These are phyloP conservation scores for Mariannaea sp. DNA, from an alignment of 2,329 filamentous ascomycete genomes.

Conservation along the genomic window DNA sequence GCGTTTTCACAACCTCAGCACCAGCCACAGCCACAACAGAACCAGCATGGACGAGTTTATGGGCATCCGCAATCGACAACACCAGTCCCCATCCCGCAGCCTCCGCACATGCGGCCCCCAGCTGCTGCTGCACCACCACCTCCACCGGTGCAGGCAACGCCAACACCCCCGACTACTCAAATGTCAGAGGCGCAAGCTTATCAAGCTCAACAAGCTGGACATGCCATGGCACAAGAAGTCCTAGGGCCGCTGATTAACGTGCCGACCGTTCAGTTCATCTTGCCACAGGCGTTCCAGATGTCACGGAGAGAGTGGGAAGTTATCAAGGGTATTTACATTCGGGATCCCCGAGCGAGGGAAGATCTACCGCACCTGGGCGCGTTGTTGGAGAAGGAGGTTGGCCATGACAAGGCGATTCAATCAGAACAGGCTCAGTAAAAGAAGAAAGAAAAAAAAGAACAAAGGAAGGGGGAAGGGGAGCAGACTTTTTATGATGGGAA, in stretches of 20 bases:
- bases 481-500: not conserved
- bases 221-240: constrained; percentile 64
- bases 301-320: constrained; percentile 75
- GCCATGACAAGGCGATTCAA: constrained; percentile 26
- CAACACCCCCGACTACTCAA: constrained; percentile 24
- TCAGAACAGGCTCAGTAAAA: constrained; percentile 17
- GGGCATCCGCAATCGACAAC: constrained; percentile 43
- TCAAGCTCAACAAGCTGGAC: constrained; percentile 56
- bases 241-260: constrained; percentile 66
- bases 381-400: constrained; percentile 57
- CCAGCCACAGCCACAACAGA: constrained; percentile 1
- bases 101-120: constrained; percentile 34
- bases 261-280: constrained; percentile 70
- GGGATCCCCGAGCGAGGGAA: constrained; percentile 66
- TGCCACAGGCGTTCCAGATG: constrained; percentile 71
- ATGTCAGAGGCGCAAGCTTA: constrained; percentile 44
- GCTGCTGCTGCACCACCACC: constrained; percentile 13
- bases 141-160: constrained; percentile 14
- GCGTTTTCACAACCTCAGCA: constrained; percentile 43
- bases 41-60: constrained; percentile 40
- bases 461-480: not conserved
- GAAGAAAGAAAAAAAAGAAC: not conserved
- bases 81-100: constrained; percentile 45
- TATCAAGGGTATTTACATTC: constrained; percentile 69
- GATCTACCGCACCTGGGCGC: constrained; percentile 63